Conservation (phyloP, 2,329 filamentous ascomycete genomes). For the Trichoderma breve region DNA sequence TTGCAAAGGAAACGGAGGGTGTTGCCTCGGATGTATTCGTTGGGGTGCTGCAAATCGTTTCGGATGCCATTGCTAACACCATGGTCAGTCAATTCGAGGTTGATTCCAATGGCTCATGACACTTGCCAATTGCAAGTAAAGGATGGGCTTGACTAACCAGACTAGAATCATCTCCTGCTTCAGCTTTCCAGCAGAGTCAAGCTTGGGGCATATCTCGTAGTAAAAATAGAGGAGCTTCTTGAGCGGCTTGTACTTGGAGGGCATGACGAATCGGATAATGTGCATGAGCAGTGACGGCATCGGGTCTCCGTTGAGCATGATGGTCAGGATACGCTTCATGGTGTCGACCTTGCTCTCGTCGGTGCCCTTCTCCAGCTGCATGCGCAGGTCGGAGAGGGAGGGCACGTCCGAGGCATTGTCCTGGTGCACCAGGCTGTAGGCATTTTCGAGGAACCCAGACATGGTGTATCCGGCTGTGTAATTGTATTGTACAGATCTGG, state of each 20-base stretch:
- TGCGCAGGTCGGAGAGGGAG: slow-evolving; percentile 84
- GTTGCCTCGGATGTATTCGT: slow-evolving; percentile 97
- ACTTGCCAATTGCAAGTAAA: not conserved
- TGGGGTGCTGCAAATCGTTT: slow-evolving; percentile 94
- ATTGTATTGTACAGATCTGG: not conserved
- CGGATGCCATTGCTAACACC: slow-evolving; percentile 86
- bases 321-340: slow-evolving; percentile 91
- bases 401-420: slow-evolving; percentile 96
- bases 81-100: not conserved
- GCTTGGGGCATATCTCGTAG: slow-evolving; percentile 98
- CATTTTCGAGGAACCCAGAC: slow-evolving; percentile 90
- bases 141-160: slow-evolving; percentile 57
- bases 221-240: slow-evolving; percentile 99
- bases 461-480: slow-evolving; percentile 55
- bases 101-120: too few relatives aligned
- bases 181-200: slow-evolving; percentile 86
- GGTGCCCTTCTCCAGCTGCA: slow-evolving; percentile 87
- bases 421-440: slow-evolving; percentile 96
- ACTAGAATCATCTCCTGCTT: slow-evolving; percentile 99
- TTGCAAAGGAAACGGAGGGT: slow-evolving; percentile 98
- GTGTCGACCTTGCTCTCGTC: slow-evolving; percentile 93
- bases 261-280: slow-evolving; percentile 99
- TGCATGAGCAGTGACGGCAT: slow-evolving; percentile 97
- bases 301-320: slow-evolving; percentile 97
- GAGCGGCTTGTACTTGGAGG: slow-evolving; percentile 89